phyloP scores from a whole-genome alignment of 164 flowering plant genomes.

The Liriodendron chinense region DNA sequence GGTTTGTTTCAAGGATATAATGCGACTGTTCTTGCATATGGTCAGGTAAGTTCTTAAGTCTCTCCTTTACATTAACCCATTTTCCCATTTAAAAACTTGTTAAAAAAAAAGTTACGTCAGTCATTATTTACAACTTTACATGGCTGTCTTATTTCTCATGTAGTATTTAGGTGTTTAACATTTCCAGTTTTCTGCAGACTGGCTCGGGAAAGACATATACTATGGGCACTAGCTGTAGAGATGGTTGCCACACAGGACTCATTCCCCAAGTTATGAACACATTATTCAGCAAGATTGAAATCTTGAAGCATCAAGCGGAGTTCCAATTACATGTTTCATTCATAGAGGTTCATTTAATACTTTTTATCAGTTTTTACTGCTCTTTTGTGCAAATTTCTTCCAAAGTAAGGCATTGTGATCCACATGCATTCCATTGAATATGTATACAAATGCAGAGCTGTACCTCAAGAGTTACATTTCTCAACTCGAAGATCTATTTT shows the following conservation, averaged over 20 bases:
- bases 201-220: conserved; percentile 99
- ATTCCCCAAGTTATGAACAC: conserved; percentile 89
- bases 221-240: conserved; percentile 89
- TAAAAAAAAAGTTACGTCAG: neutral
- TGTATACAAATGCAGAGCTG: too few relatives aligned
- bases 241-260: conserved; percentile 71
- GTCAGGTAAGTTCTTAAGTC: conserved; percentile 56
- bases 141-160: neutral
- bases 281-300: conserved; percentile 78
- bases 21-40: conserved; percentile 99
- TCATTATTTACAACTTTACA: neutral
- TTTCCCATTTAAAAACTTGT: neutral
- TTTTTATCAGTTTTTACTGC: neutral
- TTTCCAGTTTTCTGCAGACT: conserved; percentile 55
- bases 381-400: neutral
- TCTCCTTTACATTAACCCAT: neutral
- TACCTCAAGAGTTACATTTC: too few relatives aligned
- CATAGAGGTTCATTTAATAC: conserved; percentile 65
- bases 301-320: conserved; percentile 70
- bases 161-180: conserved; percentile 9
- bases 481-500: too few relatives aligned
- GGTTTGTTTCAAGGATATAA: conserved; percentile 98
- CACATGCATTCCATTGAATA: too few relatives aligned
- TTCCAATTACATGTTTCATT: conserved; percentile 93
- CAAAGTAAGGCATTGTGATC: too few relatives aligned